phyloP scores from a whole-genome alignment of 2,329 filamentous ascomycete species.

The Neofusicoccum ribis region DNA sequence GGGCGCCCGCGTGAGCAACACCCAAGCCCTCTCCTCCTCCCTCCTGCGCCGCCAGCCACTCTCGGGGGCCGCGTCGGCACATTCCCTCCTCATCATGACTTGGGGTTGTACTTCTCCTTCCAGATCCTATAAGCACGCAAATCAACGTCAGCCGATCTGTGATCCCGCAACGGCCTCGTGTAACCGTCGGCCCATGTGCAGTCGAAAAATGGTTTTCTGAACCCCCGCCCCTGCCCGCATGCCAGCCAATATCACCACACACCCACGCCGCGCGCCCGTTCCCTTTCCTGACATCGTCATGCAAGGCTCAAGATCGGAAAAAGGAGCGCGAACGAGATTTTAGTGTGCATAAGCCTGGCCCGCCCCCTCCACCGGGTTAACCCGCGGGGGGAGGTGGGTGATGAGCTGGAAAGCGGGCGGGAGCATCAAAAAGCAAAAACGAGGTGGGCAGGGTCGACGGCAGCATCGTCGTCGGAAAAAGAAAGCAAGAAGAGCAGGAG shows the following conservation, averaged over 20 bases:
- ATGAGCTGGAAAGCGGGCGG: not conserved
- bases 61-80: not conserved
- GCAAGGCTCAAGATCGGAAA: not conserved
- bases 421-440: not conserved
- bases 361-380: not conserved
- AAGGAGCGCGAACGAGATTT: not conserved
- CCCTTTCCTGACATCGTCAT: not conserved
- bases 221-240: not conserved
- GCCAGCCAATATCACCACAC: not conserved
- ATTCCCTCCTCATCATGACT: constrained; percentile 32
- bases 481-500: not conserved
- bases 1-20: too few relatives aligned
- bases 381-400: too few relatives aligned
- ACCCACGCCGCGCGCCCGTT: not conserved
- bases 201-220: not conserved
- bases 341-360: not conserved
- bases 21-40: too few relatives aligned
- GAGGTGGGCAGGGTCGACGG: not conserved
- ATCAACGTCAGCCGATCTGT: constrained; percentile 3
- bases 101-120: constrained; percentile 87
- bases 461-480: not conserved
- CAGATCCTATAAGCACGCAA: constrained; percentile 71
- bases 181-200: not conserved
- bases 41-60: not conserved
- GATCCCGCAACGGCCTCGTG: not conserved